Conservation (phyloP, 257 asterid species). For the Sherardia arvensis region DNA sequence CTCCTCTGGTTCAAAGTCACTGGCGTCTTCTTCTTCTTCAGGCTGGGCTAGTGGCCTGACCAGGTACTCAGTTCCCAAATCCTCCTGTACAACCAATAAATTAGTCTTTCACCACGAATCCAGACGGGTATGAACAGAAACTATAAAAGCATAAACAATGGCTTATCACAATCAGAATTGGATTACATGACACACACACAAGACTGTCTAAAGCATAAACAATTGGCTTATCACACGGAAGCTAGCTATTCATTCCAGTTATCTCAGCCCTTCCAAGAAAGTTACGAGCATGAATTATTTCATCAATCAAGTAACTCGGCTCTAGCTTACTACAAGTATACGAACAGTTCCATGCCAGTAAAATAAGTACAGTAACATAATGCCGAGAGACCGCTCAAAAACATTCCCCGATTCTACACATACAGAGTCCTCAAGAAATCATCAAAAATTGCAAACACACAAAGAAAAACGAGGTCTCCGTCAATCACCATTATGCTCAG, state of each 20-base stretch:
- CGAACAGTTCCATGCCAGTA: too few species aligned
- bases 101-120: neutral
- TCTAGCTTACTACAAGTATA: neutral
- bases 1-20: conserved; percentile 80
- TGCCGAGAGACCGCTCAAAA: too few species aligned
- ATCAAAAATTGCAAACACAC: neutral
- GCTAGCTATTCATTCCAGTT: too few species aligned
- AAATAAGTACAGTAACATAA: too few species aligned
- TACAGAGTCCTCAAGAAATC: neutral
- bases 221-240: too few species aligned
- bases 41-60: conserved; percentile 65
- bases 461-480: neutral
- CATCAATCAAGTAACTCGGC: too few species aligned
- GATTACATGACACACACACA: too few species aligned
- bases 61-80: conserved; percentile 81
- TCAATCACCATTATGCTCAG: neutral
- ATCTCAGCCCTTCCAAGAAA: neutral
- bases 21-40: conserved; percentile 84
- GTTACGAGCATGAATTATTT: neutral
- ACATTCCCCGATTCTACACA: too few species aligned
- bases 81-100: conserved; percentile 34
- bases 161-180: neutral
- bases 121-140: neutral
- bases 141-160: neutral
- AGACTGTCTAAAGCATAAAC: too few species aligned